Percentiles rank a stretch among this genome's conserved stretches.
These are phyloP conservation scores for Didymella pomorum DNA, from an alignment of 2,329 filamentous ascomycete species.

Conservation along the genomic window DNA sequence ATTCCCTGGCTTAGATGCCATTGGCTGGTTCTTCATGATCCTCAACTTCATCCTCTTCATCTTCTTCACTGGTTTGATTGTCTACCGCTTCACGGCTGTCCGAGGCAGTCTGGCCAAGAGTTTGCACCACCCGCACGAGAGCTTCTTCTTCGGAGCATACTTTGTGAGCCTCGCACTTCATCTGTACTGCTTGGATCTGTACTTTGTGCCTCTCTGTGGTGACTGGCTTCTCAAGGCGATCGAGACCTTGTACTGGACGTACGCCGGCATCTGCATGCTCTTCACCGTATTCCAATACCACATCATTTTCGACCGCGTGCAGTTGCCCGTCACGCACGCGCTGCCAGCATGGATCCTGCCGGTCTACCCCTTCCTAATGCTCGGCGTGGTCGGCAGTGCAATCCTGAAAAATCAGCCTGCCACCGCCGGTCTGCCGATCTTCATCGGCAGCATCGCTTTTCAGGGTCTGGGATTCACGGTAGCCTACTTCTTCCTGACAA, in stretches of 20 bases:
- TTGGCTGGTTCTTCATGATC: conserved; percentile 72
- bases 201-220: conserved; percentile 67
- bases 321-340: conserved; percentile 50
- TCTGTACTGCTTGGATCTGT: conserved; percentile 58
- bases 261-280: conserved; percentile 58
- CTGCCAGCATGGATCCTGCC: conserved; percentile 52
- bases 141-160: conserved; percentile 75
- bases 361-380: conserved; percentile 46
- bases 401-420: conserved; percentile 48
- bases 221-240: conserved; percentile 65
- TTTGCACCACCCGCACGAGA: conserved; percentile 70
- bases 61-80: conserved; percentile 65
- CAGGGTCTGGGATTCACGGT: conserved; percentile 74
- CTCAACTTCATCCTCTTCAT: conserved; percentile 71
- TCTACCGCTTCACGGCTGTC: conserved; percentile 61
- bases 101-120: conserved; percentile 62
- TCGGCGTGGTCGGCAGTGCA: conserved; percentile 49
- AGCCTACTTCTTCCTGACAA: conserved; percentile 72
- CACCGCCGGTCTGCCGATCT: conserved; percentile 30
- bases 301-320: conserved; percentile 90
- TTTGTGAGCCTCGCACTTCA: conserved; percentile 66
- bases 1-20: conserved; percentile 68
- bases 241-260: conserved; percentile 73
- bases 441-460: conserved; percentile 68
- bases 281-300: conserved; percentile 94